Percentiles rank a stretch among this genome's conserved stretches.
Evolutionary conservation across 352 stramenopile genomes (phyloP).

Genomic region (Phytophthora agathidicida): DNA sequence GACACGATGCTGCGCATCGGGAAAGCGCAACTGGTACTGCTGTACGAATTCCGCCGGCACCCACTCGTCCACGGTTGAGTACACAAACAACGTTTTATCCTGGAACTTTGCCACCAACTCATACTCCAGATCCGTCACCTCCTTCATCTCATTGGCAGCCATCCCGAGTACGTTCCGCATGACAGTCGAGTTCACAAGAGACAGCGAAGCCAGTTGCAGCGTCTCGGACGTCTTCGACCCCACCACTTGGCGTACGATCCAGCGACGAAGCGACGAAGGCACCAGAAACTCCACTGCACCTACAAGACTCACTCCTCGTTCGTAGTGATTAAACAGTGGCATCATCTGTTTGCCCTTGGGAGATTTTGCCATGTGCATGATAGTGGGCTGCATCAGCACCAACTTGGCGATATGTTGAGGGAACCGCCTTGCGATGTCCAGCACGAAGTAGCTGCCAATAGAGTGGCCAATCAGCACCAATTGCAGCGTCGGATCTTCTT

Average conservation of each 20-base stretch:
- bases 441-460: slow-evolving; percentile 60
- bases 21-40: slow-evolving; percentile 57
- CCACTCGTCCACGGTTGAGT: slow-evolving; percentile 72
- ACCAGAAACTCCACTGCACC: slow-evolving; percentile 48
- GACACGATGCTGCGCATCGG: slow-evolving; percentile 48
- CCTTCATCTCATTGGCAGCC: slow-evolving; percentile 67
- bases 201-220: slow-evolving; percentile 58
- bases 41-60: slow-evolving; percentile 66
- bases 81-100: slow-evolving; percentile 69
- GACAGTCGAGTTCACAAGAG: slow-evolving; percentile 59
- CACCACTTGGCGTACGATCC: slow-evolving; percentile 49
- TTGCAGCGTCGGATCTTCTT: slow-evolving; percentile 47
- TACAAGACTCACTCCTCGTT: slow-evolving; percentile 42
- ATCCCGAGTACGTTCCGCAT: slow-evolving; percentile 72
- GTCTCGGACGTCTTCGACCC: slow-evolving; percentile 41
- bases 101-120: slow-evolving; percentile 45
- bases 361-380: slow-evolving; percentile 65
- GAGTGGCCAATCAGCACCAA: slow-evolving; percentile 73
- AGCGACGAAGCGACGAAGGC: slow-evolving; percentile 46
- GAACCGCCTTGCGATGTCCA: slow-evolving; percentile 61
- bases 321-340: slow-evolving; percentile 53
- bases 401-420: slow-evolving; percentile 60
- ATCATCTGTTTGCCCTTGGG: slow-evolving; percentile 51
- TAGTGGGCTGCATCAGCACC: slow-evolving; percentile 74
- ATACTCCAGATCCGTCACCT: slow-evolving; percentile 54